A percentile compares a stretch with the other conserved stretches of the same genome.
phyloP scores from a whole-genome alignment of 805 yeast species.

The Kuraishia borneana region DNA sequence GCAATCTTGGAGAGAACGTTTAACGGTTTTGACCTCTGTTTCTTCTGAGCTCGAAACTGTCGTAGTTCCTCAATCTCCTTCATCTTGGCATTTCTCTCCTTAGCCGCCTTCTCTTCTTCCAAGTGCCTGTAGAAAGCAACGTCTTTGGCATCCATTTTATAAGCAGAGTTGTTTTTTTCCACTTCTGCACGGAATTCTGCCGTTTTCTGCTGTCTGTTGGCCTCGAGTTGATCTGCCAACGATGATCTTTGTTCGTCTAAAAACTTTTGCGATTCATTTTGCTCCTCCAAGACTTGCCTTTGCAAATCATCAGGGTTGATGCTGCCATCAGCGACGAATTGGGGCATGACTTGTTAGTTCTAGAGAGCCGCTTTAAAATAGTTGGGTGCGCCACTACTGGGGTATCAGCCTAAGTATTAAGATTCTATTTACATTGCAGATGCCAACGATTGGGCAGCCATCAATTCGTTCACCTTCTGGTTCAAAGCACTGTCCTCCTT shows the following conservation, averaged over 20 bases:
- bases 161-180: slow-evolving; percentile 5
- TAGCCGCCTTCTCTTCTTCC: background rate
- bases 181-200: slow-evolving; percentile 3
- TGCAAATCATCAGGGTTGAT: slow-evolving; percentile 3
- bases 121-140: slow-evolving; percentile 2
- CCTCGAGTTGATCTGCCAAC: slow-evolving; percentile 4
- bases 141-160: slow-evolving; percentile 4
- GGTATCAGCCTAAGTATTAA: background rate
- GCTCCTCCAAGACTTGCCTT: slow-evolving; percentile 3
- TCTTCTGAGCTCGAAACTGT: slow-evolving; percentile 19
- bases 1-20: background rate
- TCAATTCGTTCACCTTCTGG: slow-evolving; percentile 49
- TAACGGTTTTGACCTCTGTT: slow-evolving; percentile 3
- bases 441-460: slow-evolving; percentile 9
- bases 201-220: slow-evolving; percentile 3
- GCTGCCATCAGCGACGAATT: slow-evolving; percentile 5
- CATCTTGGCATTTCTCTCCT: background rate
- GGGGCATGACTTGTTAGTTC: slow-evolving; percentile 1
- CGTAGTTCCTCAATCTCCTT: slow-evolving; percentile 21
- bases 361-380: background rate
- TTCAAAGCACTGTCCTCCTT: slow-evolving; percentile 57
- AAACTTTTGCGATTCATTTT: slow-evolving; percentile 3
- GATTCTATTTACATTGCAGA: background rate
- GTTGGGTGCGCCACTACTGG: background rate
- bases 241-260: slow-evolving; percentile 4